Evolutionary conservation across 2,329 filamentous ascomycete genomes (phyloP), one percentile per base, ranked within the genome.

Genomic region (Botryosphaeria dothidea): DNA sequence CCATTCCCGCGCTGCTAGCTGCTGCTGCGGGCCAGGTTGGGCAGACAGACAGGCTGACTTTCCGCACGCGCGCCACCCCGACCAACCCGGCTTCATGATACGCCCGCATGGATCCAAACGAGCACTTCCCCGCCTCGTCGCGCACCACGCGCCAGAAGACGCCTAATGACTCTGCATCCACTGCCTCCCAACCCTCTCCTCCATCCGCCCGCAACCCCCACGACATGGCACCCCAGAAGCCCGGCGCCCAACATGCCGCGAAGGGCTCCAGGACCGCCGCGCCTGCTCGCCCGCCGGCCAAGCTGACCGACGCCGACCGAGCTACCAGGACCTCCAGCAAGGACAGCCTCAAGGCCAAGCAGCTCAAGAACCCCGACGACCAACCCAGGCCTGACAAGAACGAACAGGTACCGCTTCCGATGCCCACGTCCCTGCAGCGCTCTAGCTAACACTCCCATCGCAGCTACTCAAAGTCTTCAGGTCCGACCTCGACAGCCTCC

Each of bases 401-500:
- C 63, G 75, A 78, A 49, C 74, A 78, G 73, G 77, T 77, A 56
- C 66, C 63, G 11, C 43, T 13, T n/a, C 36, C 57, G 36, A 23
- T 48, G 19, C n/a, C 27, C 17, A 11, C 2, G 7, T n/a, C 17
- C 21, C n/a, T n/a, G 11, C 43, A 19, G 23, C 62, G 38, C n/a
- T 36, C 19, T 51, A 27, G 65, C 75, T 75, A 69, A 77, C 67
- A 34, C 56, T 29, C 52, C 11, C 19, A 46, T 17, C n/a, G 62
- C 71, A 79, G 77, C 74, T 79, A 64, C 74, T 80, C 46, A 75
- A 75, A 66, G 67, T 71, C n/a, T 71, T 79, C 62, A 73, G 71
- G 66, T 68, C 79, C 51, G 86, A 90, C 74, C 83, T 91, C 51
- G 83, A 88, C 69, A 82, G 84, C 69, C 84, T 91, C 67, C 83